Base-by-base conservation (phyloP, 345 rosid genomes). In the Arabidopsis suecica region DNA sequence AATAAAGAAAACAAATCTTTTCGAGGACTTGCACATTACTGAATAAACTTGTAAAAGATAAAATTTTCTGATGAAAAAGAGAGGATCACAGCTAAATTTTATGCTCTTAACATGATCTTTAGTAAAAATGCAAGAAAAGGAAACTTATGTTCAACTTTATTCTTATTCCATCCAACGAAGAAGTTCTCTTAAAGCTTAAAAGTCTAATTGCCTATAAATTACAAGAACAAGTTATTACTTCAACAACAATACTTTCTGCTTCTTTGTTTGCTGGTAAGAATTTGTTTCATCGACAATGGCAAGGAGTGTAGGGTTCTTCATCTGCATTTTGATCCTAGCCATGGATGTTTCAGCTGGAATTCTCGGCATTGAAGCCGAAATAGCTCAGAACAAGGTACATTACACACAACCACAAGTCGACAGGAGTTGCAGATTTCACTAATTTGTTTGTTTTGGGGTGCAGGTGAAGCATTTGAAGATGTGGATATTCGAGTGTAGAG, bases 401-500 rank as follows among this genome's bases (percentile, higher is more conserved):
- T 65, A 59, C 32, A 23, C 63, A 47, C 36, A 20, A 2, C 45
- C 45, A 20, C n/a, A 16, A 54, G 42, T 23, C 1, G 1, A 54
- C 18, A 38, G 8, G 49, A 55, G 65, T 54, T 45, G 60, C 10
- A 0, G 25, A 30, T 23, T 13, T 51, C 20, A 22, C 60, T 63
- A 32, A 42, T 2, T 37, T 51, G 5, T 32, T 5, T 38, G 22
- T 77, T 54, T 23, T 10, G 10, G 9, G 23, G 25, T 60, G 80
- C 84, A 93, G 97, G 93, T 77, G 78, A 88, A 83, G 76, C 96
- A 91, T 73, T 72, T 85, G 78, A 89, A 79, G 82, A 44, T 83
- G 80, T 86, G 83, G 96, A 82, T 91, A 38, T 86, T 89, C 36
- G 95, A 87, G 77, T 94, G 97, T 33, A 84, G 91, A 84, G 88